phyloP scores from a whole-genome alignment of 306 rosid species.

The Cucurbita ficifolia region DNA sequence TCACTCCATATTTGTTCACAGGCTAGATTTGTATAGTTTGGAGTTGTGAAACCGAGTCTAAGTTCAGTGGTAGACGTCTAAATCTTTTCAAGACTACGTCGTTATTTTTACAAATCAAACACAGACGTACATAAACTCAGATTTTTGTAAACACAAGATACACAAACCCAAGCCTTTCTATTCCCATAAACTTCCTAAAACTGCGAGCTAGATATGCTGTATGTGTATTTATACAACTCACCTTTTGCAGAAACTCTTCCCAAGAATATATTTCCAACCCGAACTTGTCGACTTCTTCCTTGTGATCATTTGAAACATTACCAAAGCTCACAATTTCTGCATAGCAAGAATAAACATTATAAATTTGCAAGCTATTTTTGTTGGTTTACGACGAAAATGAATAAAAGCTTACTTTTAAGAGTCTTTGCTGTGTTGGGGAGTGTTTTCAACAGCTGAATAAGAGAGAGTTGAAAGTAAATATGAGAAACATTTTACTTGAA shows the following conservation, averaged over 20 bases:
- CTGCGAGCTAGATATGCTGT: not conserved
- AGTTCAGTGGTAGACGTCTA: not conserved
- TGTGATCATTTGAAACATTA: constrained; percentile 58
- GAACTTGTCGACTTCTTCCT: constrained; percentile 42
- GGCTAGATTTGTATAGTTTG: not conserved
- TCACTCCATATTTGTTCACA: not conserved
- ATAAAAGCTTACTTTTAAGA: constrained; percentile 47
- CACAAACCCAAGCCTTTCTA: not conserved
- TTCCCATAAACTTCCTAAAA: not conserved
- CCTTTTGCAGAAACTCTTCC: constrained; percentile 67
- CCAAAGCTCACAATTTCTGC: constrained; percentile 90
- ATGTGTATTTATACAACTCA: constrained; percentile 16
- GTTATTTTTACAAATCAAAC: not conserved
- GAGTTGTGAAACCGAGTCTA: not conserved
- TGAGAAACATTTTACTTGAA: not conserved
- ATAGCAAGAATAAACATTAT: constrained; percentile 8
- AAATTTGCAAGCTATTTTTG: not conserved
- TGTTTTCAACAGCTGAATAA: constrained; percentile 67
- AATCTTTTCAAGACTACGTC: not conserved
- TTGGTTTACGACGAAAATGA: constrained; percentile 14
- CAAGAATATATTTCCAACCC: constrained; percentile 60
- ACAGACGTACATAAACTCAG: not conserved
- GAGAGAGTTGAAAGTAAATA: not conserved
- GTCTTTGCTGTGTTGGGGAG: constrained; percentile 43
- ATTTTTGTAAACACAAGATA: not conserved